phyloP scores from a whole-genome alignment of 768 basidiomycete genomes.

The Dacryopinax primogenitus region DNA sequence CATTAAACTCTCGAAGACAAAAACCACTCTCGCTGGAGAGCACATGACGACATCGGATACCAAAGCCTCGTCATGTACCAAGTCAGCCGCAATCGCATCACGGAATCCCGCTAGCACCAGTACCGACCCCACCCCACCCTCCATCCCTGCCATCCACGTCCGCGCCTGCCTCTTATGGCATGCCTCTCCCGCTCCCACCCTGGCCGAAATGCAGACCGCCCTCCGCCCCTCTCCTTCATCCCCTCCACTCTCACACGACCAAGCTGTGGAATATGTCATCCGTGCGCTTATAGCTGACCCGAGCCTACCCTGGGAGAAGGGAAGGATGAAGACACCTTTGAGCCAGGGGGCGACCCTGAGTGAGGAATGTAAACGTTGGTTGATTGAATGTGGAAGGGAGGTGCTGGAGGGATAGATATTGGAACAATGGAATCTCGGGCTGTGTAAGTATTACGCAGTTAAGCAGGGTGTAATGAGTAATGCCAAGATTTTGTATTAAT shows the following conservation, averaged over 20 bases:
- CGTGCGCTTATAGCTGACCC: not conserved
- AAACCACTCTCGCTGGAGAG: too few relatives aligned
- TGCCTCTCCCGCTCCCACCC: not conserved
- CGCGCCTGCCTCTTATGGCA: constrained; percentile 2
- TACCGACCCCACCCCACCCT: too few relatives aligned
- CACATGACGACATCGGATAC: too few relatives aligned
- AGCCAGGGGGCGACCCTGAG: not conserved
- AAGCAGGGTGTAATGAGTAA: too few relatives aligned
- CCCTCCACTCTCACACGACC: not conserved
- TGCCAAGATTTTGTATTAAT: too few relatives aligned
- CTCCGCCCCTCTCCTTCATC: not conserved
- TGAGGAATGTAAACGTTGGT: not conserved
- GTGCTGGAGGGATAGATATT: not conserved
- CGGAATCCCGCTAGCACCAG: not conserved
- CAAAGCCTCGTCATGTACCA: too few relatives aligned
- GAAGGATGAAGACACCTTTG: not conserved
- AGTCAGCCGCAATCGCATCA: not conserved
- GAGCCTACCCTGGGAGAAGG: not conserved
- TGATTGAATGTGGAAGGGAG: not conserved
- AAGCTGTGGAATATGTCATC: not conserved
- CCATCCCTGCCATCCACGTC: not conserved
- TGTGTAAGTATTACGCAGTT: too few relatives aligned
- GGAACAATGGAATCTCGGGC: too few relatives aligned
- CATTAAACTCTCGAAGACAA: too few relatives aligned
- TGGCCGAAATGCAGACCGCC: not conserved